Base-by-base conservation (phyloP, 2,329 filamentous ascomycete genomes). In the Trichoderma lentiforme region DNA sequence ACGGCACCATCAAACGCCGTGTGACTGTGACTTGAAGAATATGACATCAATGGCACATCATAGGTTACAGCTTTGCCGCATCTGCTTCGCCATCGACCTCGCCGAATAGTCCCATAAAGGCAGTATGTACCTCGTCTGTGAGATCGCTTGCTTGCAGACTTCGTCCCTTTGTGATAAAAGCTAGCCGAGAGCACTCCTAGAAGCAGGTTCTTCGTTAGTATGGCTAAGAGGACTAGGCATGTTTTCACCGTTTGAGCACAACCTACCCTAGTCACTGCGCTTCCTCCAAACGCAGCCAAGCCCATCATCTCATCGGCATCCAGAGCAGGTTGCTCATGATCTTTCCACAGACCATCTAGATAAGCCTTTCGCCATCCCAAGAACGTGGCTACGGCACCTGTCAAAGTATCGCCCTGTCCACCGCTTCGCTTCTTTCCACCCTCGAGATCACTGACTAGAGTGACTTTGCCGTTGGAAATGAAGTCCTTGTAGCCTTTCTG, bases 321-420 rank as follows among this genome's bases (percentile, higher is more conserved):
- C 15, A 88, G 78, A 24, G 68, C 56, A 26, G 84, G 83, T 21
- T 80, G 84, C 76, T 76, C 82, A 51, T 85, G 84, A 8, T 84
- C 82, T 73, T 89, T 86, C 95, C 95, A 98, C 4, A 98, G 81
- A 32, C 87, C 86, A 72, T 97, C 93, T 69, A 94, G 85, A 81
- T 99, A 99, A 26, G 94, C 94, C 80, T 91, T 91, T 73, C 95
- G 87, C 91, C 95, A 99, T 1, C 90, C 95, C 74, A 98, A 82
- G 75, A 99, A 90, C 4, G 96, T 98, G 1, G 93, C 96, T 75
- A 99, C 84, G 39, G 91, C 91, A 1, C 96, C 96, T 0, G 96
- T 98, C 75, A 99, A 84, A 4, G 96, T 98, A 82, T 99, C 96
- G 2, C 96, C 96, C 83, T 99, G 96, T 0, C 96, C 96, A 62